Percentiles rank a stretch among this genome's conserved stretches.
Evolutionary conservation across 306 rosid genomes (phyloP).

Genomic region (Cucurbita argyrosperma): DNA sequence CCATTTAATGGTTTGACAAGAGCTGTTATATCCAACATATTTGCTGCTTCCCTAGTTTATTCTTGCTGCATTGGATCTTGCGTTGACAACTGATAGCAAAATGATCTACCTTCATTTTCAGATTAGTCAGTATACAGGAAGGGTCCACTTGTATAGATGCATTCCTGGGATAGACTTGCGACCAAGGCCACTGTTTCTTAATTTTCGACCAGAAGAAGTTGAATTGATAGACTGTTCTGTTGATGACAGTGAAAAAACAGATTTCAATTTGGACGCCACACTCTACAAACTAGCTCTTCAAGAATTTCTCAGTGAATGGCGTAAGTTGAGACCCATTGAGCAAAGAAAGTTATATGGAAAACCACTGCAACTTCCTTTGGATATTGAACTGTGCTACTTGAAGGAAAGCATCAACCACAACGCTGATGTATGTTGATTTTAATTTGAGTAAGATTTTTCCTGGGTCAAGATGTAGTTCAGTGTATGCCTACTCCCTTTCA

Average conservation of each 20-base stretch:
- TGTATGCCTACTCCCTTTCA: background rate
- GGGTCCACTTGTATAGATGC: constrained; percentile 88
- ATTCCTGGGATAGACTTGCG: constrained; percentile 52
- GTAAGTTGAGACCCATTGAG: constrained; percentile 62
- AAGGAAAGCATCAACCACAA: constrained; percentile 65
- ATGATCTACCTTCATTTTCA: constrained; percentile 19
- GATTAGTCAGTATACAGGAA: constrained; percentile 87
- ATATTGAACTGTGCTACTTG: constrained; percentile 65
- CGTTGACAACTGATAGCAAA: background rate
- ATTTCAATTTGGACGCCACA: constrained; percentile 23
- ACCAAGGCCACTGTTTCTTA: constrained; percentile 71
- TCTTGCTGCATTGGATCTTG: background rate
- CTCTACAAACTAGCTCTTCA: constrained; percentile 33
- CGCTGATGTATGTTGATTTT: constrained; percentile 30
- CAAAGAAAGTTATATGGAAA: constrained; percentile 66
- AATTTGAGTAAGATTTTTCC: constrained; percentile 12
- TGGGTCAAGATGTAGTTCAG: background rate
- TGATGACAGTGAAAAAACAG: constrained; percentile 19
- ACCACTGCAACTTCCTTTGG: constrained; percentile 76
- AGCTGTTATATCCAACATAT: background rate
- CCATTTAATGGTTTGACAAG: background rate
- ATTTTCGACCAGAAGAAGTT: constrained; percentile 74
- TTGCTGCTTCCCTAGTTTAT: background rate
- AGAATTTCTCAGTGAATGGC: constrained; percentile 64
- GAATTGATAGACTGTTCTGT: constrained; percentile 32